These are phyloP conservation scores for Dictyostelium citrinum DNA, from an alignment of 78 protist genomes.

Conservation along the genomic window DNA sequence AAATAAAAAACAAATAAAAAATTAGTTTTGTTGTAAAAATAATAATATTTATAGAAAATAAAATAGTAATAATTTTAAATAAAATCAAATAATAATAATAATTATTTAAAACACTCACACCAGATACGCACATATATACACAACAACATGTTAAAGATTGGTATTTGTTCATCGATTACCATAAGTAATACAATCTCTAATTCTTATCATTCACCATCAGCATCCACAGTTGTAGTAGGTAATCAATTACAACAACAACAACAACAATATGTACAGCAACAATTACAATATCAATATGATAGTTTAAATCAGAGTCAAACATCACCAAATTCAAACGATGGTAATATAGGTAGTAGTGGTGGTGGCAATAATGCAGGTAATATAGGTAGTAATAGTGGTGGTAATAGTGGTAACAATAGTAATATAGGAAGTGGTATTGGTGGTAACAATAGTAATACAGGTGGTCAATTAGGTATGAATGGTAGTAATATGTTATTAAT, in stretches of 20 bases:
- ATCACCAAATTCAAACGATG: background rate
- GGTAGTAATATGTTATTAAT: background rate
- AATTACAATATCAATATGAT: background rate
- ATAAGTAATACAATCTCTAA: conserved; percentile 12
- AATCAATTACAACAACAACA: conserved; percentile 10
- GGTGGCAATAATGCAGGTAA: background rate
- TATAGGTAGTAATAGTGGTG: background rate
- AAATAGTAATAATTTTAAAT: background rate
- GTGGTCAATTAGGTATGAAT: background rate
- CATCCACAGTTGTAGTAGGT: background rate
- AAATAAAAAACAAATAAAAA: background rate
- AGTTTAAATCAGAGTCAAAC: background rate
- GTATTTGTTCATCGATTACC: conserved; percentile 38
- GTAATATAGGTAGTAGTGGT: background rate
- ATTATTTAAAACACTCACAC: background rate
- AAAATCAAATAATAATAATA: background rate
- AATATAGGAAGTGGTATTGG: background rate
- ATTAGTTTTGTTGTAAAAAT: background rate
- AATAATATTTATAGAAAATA: background rate
- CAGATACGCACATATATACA: background rate
- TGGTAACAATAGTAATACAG: background rate
- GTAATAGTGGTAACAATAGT: background rate
- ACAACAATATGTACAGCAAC: background rate
- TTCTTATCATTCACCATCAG: conserved; percentile 46
- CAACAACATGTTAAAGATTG: conserved; percentile 34